Conservation (phyloP, 371 early-diverging fungal species). For the Rhizopus stolonifer region DNA sequence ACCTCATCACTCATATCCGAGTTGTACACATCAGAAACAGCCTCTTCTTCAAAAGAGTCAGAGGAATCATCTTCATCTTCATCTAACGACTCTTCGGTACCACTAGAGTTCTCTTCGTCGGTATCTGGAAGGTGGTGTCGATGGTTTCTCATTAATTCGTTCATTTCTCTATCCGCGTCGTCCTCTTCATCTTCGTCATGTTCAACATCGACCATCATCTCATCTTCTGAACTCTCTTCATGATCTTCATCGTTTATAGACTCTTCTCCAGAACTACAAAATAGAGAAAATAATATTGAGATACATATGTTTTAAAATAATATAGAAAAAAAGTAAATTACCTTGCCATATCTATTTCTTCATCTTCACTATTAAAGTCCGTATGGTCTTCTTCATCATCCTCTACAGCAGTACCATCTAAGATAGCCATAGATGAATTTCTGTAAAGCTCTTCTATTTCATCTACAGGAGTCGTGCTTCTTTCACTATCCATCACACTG, state of each 20-base stretch:
- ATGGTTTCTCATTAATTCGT: conserved; percentile 20
- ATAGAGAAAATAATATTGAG: neutral
- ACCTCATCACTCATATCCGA: conserved; percentile 2
- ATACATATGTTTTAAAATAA: neutral
- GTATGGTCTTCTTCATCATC: conserved; percentile 13
- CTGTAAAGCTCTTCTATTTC: conserved; percentile 21
- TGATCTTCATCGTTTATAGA: conserved; percentile 1
- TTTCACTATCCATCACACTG: conserved; percentile 20
- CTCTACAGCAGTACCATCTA: conserved; percentile 25
- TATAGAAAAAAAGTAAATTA: neutral
- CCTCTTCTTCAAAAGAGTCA: neutral
- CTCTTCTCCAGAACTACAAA: conserved; percentile 19
- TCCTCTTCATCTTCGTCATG: conserved; percentile 43
- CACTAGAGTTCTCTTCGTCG: conserved; percentile 7
- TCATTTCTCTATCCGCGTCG: conserved; percentile 38
- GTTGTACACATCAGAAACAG: neutral
- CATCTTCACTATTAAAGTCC: conserved; percentile 26
- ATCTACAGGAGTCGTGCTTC: conserved; percentile 26
- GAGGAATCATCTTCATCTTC: neutral
- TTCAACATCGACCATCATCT: conserved; percentile 29
- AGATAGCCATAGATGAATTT: conserved; percentile 28
- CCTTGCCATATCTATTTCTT: conserved; percentile 31
- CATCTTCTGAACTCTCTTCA: conserved; percentile 12
- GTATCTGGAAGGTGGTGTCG: conserved; percentile 24
- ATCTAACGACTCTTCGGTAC: neutral